Evolutionary conservation across 2,329 filamentous ascomycete species (phyloP).

Genomic region (Fusarium pseudograminearum): DNA sequence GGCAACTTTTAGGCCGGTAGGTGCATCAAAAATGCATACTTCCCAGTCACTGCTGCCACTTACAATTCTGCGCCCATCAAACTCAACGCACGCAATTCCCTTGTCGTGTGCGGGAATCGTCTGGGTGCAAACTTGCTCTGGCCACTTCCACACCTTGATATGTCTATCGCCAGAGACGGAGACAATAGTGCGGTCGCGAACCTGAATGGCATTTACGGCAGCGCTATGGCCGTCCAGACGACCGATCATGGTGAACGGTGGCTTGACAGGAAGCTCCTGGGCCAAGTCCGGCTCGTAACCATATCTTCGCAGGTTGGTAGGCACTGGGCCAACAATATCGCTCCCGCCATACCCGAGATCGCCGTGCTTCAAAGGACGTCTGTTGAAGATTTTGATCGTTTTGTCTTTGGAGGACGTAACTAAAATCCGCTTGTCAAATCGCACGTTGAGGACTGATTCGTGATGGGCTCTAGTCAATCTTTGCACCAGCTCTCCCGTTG

Average conservation of each 20-base stretch:
- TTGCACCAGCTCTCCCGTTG: slow-evolving; percentile 85
- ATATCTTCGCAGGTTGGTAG: slow-evolving; percentile 64
- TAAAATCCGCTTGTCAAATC: slow-evolving; percentile 90
- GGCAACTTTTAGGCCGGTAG: slow-evolving; percentile 88
- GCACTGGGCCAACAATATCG: slow-evolving; percentile 64
- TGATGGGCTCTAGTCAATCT: slow-evolving; percentile 80
- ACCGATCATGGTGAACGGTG: slow-evolving; percentile 82
- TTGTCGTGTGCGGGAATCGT: slow-evolving; percentile 91
- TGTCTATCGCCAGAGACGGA: slow-evolving; percentile 94
- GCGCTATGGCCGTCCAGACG: slow-evolving; percentile 86
- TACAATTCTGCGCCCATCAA: slow-evolving; percentile 91
- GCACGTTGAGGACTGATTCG: slow-evolving; percentile 93
- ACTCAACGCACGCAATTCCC: slow-evolving; percentile 97
- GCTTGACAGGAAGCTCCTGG: slow-evolving; percentile 63
- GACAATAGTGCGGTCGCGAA: slow-evolving; percentile 86
- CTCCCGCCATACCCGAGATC: slow-evolving; percentile 66
- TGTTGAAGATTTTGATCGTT: slow-evolving; percentile 96
- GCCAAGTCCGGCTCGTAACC: slow-evolving; percentile 63
- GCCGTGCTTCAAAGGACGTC: slow-evolving; percentile 72
- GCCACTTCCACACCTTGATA: slow-evolving; percentile 96
- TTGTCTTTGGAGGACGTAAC: slow-evolving; percentile 99
- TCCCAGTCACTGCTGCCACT: slow-evolving; percentile 97
- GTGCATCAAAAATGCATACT: slow-evolving; percentile 92
- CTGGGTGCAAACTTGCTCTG: slow-evolving; percentile 78
- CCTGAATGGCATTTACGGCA: slow-evolving; percentile 96